A percentile compares a stretch with the other conserved stretches of the same genome.
phyloP scores from a whole-genome alignment of 345 rosid genomes.

The Camelina laxa region DNA sequence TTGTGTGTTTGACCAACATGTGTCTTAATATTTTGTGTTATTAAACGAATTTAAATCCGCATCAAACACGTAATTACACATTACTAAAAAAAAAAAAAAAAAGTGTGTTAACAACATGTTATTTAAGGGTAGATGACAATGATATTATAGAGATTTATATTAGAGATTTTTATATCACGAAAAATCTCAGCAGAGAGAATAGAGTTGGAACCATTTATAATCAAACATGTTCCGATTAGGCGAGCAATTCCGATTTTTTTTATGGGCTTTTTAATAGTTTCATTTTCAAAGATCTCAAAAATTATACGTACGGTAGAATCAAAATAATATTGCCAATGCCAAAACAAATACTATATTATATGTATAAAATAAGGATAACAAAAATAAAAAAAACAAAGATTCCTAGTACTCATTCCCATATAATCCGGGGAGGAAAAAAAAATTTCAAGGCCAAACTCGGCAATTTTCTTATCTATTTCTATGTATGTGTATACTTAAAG shows the following conservation, averaged over 20 bases:
- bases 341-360: not conserved
- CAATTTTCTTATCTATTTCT: not conserved
- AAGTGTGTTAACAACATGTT: not conserved
- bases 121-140: not conserved
- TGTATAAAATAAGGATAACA: not conserved
- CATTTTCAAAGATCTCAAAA: slow-evolving; percentile 5
- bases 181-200: not conserved
- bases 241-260: not conserved
- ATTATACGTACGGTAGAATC: too few species aligned
- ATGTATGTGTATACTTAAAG: not conserved
- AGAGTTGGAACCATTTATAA: not conserved
- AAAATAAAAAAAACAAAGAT: slow-evolving; percentile 32
- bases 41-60: not conserved
- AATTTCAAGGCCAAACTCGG: not conserved
- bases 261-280: not conserved
- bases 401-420: slow-evolving; percentile 35
- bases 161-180: not conserved
- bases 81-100: too few species aligned
- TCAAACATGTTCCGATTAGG: not conserved
- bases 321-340: not conserved
- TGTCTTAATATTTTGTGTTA: not conserved
- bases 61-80: not conserved
- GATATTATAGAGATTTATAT: not conserved
- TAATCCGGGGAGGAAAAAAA: slow-evolving; percentile 1
- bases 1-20: not conserved